Base-by-base conservation (phyloP, 305 asterid genomes). In the Fraxinus floribunda region DNA sequence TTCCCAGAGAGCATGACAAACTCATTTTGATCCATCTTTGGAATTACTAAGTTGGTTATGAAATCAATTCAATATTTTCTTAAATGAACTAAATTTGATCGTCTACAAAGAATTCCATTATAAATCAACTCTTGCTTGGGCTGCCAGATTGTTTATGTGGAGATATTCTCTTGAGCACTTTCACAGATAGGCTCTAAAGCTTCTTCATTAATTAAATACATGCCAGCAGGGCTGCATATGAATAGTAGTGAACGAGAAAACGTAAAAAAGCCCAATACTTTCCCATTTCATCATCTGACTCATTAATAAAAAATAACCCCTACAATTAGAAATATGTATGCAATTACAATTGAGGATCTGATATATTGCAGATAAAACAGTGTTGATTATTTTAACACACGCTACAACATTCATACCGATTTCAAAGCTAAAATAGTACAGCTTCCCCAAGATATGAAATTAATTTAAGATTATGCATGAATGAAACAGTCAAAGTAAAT, bases 1-100 rank as follows among this genome's bases (percentile, higher is more conserved):
- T 52, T 55, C 35, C 57, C 86, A 75, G 71, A 81, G 77, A 83
- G 77, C 70, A 79, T 36, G 78, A 80, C 7, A 41, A 73, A 26
- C 60, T 74, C 26, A 38, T 77, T 68, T 39, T 72, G 41, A 71
- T 73, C 49, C 52, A 60, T 49, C 80, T 24, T 57, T 32, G 34
- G 35, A 39, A 70, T 38, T n/a, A 55, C 77, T 75, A 29, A n/a
- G 46, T 20, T 8, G 41, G 80, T 35, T 77, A 79, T n/a, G 5
- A 36, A 66, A 62, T 24, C 64, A 39, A 79, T 71, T 32, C 13
- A 15, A 11, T 71, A 30, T 71, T 11, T 70, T n/a, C 76, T 32
- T 22, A 71, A 71, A 68, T 68, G 74, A 68, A 68, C 75, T 10
- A 24, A 68, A 68, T 24, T 68, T 68, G 75, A 26, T 30, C 1